These are phyloP conservation scores for Saxophila tyrrhenica DNA, from an alignment of 495 filamentous ascomycete genomes.

Conservation along the genomic window DNA sequence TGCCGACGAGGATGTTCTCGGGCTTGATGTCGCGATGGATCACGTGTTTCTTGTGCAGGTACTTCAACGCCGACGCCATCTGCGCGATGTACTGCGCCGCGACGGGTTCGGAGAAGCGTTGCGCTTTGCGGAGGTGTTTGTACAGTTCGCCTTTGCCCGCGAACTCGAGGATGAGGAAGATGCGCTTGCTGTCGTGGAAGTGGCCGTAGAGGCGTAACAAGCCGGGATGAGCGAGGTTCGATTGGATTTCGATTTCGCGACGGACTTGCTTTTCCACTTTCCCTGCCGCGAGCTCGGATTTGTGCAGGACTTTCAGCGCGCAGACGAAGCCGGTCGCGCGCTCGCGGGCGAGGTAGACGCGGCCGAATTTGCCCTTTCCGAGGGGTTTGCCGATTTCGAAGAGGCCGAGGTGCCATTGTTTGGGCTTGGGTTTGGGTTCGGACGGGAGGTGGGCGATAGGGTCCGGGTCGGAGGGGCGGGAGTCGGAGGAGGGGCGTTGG, in stretches of 20 bases:
- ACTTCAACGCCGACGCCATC: conserved; percentile 86
- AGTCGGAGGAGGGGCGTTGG: conserved; percentile 36
- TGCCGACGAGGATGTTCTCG: conserved; percentile 94
- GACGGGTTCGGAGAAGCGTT: conserved; percentile 87
- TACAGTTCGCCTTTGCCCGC: conserved; percentile 93
- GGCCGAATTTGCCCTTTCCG: conserved; percentile 94
- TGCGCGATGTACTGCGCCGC: conserved; percentile 97
- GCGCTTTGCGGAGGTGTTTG: conserved; percentile 84
- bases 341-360: conserved; percentile 92
- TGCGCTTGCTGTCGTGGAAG: conserved; percentile 92
- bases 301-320: conserved; percentile 92
- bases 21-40: conserved; percentile 99
- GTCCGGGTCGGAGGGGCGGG: conserved; percentile 32
- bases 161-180: conserved; percentile 93
- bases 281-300: conserved; percentile 81
- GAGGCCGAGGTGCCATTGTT: conserved; percentile 90
- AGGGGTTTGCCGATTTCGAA: conserved; percentile 95
- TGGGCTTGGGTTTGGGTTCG: conserved; percentile 50
- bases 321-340: conserved; percentile 83
- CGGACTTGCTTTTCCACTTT: conserved; percentile 95
- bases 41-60: conserved; percentile 94
- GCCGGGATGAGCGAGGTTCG: conserved; percentile 90
- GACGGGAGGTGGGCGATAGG: conserved; percentile 43
- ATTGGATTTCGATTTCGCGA: conserved; percentile 96
- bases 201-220: conserved; percentile 89